phyloP scores from a whole-genome alignment of 2,329 filamentous ascomycete genomes.

The Albifimbria verrucaria region DNA sequence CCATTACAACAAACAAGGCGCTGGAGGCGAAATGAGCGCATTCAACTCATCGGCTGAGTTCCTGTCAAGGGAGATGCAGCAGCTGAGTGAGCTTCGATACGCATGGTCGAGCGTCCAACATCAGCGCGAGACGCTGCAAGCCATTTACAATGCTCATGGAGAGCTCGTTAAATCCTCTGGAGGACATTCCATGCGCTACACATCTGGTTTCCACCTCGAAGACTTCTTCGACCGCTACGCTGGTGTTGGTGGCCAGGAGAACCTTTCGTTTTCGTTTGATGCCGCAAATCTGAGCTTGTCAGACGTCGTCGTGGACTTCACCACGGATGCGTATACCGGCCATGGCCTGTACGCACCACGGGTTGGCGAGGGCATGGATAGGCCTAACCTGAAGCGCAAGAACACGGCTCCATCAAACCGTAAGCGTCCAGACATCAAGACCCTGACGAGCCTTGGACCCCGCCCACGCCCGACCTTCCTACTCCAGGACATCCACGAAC shows the following conservation, averaged over 20 bases:
- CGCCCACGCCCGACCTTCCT: conserved; percentile 19
- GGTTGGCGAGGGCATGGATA: conserved; percentile 20
- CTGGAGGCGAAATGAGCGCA: conserved; percentile 55
- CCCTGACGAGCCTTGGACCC: conserved; percentile 22
- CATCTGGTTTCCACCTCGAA: conserved; percentile 77
- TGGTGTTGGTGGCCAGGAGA: conserved; percentile 54
- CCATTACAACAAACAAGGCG: conserved; percentile 62
- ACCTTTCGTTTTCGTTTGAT: conserved; percentile 63
- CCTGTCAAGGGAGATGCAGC: conserved; percentile 74
- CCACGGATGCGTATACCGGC: conserved; percentile 51
- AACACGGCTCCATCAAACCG: conserved; percentile 35
- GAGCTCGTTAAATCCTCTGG: conserved; percentile 73
- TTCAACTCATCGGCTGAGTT: conserved; percentile 64
- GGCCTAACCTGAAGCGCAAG: conserved; percentile 48
- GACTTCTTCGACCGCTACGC: conserved; percentile 83
- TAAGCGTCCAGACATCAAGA: conserved; percentile 36
- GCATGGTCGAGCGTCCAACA: conserved; percentile 77
- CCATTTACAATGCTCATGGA: conserved; percentile 73
- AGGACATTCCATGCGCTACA: conserved; percentile 65
- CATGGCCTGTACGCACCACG: conserved; percentile 46
- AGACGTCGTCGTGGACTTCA: conserved; percentile 61
- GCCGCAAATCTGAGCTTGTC: conserved; percentile 69
- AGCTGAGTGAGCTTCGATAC: conserved; percentile 70
- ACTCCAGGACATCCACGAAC: conserved; percentile 32
- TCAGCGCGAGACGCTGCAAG: conserved; percentile 74